These are phyloP conservation scores for Colletotrichum karsti DNA, from an alignment of 2,329 filamentous ascomycete genomes.

Conservation along the genomic window DNA sequence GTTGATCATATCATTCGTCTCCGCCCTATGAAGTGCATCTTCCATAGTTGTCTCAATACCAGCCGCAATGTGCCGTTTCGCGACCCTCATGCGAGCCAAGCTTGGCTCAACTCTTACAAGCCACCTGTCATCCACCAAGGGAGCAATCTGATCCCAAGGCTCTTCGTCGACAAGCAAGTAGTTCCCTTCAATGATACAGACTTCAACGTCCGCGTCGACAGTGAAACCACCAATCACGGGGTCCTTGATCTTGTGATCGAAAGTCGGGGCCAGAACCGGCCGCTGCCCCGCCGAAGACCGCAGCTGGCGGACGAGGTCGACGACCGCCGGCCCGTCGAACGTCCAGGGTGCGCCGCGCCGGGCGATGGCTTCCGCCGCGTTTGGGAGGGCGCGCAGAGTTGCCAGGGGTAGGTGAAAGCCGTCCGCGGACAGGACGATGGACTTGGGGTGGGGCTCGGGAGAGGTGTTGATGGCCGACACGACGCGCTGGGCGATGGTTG, in stretches of 20 bases:
- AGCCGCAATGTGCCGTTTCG: slow-evolving; percentile 34
- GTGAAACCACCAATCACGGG: slow-evolving; percentile 37
- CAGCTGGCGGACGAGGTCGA: slow-evolving; percentile 33
- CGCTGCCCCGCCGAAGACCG: slow-evolving; percentile 18
- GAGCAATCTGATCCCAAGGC: slow-evolving; percentile 53
- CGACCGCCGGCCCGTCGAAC: slow-evolving; percentile 36
- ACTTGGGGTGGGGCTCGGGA: slow-evolving; percentile 5
- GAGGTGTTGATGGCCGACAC: slow-evolving; percentile 17
- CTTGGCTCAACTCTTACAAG: slow-evolving; percentile 36
- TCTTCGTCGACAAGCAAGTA: slow-evolving; percentile 55
- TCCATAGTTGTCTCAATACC: slow-evolving; percentile 37
- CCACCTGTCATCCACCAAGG: slow-evolving; percentile 54
- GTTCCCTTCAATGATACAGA: slow-evolving; percentile 56
- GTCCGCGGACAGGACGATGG: slow-evolving; percentile 31
- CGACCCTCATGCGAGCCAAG: slow-evolving; percentile 34
- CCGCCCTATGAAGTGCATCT: slow-evolving; percentile 32
- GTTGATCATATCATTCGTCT: slow-evolving; percentile 40
- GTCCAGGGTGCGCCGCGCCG: slow-evolving; percentile 41
- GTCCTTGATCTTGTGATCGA: slow-evolving; percentile 60
- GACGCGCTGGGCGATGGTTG: slow-evolving; percentile 36
- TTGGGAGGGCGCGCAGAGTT: slow-evolving; percentile 29
- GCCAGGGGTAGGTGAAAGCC: slow-evolving; percentile 40
- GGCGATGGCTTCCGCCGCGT: slow-evolving; percentile 35
- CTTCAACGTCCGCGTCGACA: slow-evolving; percentile 5
- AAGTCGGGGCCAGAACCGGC: slow-evolving; percentile 48